A percentile compares a stretch with the other conserved stretches of the same genome.
Evolutionary conservation across 2,329 filamentous ascomycete genomes (phyloP).

Genomic region (Sphaceloma murrayae): DNA sequence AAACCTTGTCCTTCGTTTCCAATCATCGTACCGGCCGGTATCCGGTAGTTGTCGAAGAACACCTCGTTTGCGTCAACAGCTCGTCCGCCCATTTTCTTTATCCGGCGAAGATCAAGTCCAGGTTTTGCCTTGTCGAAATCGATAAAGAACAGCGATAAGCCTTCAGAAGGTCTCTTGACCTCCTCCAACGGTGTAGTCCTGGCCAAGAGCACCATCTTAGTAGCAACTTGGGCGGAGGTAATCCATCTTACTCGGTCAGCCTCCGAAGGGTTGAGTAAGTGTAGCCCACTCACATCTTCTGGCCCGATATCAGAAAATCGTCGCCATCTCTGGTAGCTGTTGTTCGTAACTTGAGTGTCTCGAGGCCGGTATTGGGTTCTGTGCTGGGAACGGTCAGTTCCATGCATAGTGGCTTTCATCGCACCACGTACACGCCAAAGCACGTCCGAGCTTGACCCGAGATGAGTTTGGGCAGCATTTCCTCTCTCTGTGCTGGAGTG

Average conservation of each 20-base stretch:
- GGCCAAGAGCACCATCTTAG: conserved; percentile 74
- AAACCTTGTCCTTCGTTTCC: conserved; percentile 69
- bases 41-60: conserved; percentile 70
- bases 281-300: conserved; percentile 52
- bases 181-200: conserved; percentile 62
- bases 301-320: conserved; percentile 60
- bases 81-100: conserved; percentile 77
- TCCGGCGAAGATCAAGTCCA: conserved; percentile 57
- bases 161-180: conserved; percentile 60
- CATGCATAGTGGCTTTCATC: no score
- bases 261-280: no score
- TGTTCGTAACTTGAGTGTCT: conserved; percentile 63
- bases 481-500: conserved; percentile 51
- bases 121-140: conserved; percentile 55
- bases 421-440: conserved; percentile 53
- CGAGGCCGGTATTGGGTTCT: conserved; percentile 71
- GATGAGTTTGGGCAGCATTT: conserved; percentile 61
- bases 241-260: conserved; percentile 52
- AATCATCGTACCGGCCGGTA: conserved; percentile 56
- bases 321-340: conserved; percentile 51
- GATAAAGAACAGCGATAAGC: conserved; percentile 71
- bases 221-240: conserved; percentile 70
- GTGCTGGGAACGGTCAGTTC: no score
- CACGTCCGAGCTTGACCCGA: conserved; percentile 62
- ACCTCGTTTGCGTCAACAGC: conserved; percentile 80